These are phyloP conservation scores for Nyctanthes arbortristis DNA, from an alignment of 257 asterid genomes.

Conservation along the genomic window DNA sequence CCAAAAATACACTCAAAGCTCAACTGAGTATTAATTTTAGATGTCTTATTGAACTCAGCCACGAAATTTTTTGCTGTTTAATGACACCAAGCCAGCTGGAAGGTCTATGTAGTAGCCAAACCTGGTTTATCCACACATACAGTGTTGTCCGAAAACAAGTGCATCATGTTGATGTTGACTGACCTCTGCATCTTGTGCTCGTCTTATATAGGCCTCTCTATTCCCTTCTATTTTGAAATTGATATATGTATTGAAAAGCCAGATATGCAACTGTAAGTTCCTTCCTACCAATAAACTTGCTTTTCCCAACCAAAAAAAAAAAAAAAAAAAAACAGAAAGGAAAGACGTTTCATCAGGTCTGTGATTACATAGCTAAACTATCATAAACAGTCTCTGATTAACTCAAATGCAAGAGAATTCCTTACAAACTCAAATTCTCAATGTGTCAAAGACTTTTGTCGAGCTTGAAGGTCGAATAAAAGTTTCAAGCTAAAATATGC, in stretches of 20 bases:
- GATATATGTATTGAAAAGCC: too few relatives aligned
- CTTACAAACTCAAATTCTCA: neutral
- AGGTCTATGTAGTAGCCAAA: neutral
- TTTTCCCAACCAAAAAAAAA: constrained; percentile 3
- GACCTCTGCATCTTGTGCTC: neutral
- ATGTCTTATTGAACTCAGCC: neutral
- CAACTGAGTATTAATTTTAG: neutral
- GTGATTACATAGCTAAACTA: neutral
- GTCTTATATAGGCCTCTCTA: neutral
- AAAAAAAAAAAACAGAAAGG: neutral
- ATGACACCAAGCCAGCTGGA: neutral
- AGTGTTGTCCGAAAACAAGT: neutral
- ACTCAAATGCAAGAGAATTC: neutral
- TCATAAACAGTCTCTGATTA: neutral
- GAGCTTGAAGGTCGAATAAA: neutral
- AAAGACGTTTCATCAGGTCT: neutral
- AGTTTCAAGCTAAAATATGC: neutral
- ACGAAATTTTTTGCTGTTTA: neutral
- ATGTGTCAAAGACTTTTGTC: neutral
- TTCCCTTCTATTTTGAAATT: neutral
- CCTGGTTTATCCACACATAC: neutral
- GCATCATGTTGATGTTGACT: neutral
- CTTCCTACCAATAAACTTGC: too few relatives aligned
- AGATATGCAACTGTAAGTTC: constrained; percentile 42
- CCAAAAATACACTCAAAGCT: neutral